Evolutionary conservation across 2,329 filamentous ascomycete genomes (phyloP), one percentile per base, ranked within the genome.

Genomic region (Penicillium sumatraense): DNA sequence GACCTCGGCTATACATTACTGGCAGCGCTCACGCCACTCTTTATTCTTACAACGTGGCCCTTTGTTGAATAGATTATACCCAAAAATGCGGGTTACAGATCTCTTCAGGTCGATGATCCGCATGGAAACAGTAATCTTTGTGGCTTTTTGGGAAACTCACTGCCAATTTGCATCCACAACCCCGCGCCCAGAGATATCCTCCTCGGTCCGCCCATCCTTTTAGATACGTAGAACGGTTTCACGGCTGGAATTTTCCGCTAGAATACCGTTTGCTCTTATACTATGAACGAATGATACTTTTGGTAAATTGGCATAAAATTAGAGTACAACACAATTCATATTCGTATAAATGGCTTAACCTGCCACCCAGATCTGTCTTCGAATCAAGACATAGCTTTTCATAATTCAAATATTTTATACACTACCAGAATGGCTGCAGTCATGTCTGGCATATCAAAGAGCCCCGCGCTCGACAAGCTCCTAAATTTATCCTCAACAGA

Each of bases 131-230:
- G 38, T 24, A 5, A 41, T 41, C 5, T 2, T 40, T 5, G 3
- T 20, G n/a, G 36, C 13, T 9, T 10, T 21, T 40, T 11, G n/a
- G 18, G 36, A 3, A 18, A n/a, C n/a, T n/a, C n/a, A n/a, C n/a
- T n/a, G n/a, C n/a, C 5, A 36, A 23, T 40, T 21, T 40, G 16
- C 14, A 42, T 18, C 23, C 20, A 24, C 24, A 54, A 35, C 56
- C 56, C 58, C 54, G 54, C 56, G 46, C 33, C 27, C 7, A 26
- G 23, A 14, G 14, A 16, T 9, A 24, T 24, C 18, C 56, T 58
- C 61, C 61, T 63, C 61, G 59, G 61, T 63, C 57, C 59, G 59
- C 54, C 24, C 46, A 18, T 20, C 48, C 6, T 49, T 44, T 24
- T 38, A 42, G 31, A 23, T 27, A 4, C 14, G 13, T 26, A 8